Evolutionary conservation across 2,329 filamentous ascomycete genomes (phyloP), one percentile per base, ranked within the genome.

Genomic region (Paracorniculantispora psalliotae): DNA sequence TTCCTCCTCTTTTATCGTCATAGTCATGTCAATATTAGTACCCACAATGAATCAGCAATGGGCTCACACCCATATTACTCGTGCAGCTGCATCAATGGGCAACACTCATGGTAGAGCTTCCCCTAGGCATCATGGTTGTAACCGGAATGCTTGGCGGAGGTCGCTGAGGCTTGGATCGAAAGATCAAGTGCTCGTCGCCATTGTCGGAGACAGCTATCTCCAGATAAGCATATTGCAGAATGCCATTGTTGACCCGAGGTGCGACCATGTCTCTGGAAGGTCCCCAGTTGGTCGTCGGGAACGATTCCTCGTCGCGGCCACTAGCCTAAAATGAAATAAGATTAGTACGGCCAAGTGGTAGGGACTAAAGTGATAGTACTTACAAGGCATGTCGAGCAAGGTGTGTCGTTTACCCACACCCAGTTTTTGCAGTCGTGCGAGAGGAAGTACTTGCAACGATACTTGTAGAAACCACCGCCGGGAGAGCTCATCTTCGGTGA

Each of bases 361-460:
- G 2, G 17, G 10, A 39, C 1, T 8, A 59, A 35, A 21, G 48
- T 56, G 19, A n/a, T n/a, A n/a, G 13, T 43, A 61, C 48, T 60
- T 58, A 35, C 12, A 50, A 56, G 26, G 67, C 80, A 83, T 62
- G 69, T 72, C 56, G 78, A 71, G 67, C 80, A 83, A 12, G 78
- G 71, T 37, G 76, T 72, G 57, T 79, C 76, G 57, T 81, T 79
- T 19, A 82, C 75, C 69, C 79, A 81, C 12, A 82, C 80, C 80
- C 80, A 83, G 63, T 82, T 78, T 5, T 71, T 74, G 63, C 80
- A 82, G 62, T 81, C 77, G 65, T 80, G 73, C 30, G 77, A 75
- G 59, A 76, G 76, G 64, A 79, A 81, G 72, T 81, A 79, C 69
- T 81, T 82, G 76, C 80, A 83, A 44, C 77, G 75, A 68, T 80